These are phyloP conservation scores for Solanum chacoense DNA, from an alignment of 305 asterid species.

Conservation along the genomic window DNA sequence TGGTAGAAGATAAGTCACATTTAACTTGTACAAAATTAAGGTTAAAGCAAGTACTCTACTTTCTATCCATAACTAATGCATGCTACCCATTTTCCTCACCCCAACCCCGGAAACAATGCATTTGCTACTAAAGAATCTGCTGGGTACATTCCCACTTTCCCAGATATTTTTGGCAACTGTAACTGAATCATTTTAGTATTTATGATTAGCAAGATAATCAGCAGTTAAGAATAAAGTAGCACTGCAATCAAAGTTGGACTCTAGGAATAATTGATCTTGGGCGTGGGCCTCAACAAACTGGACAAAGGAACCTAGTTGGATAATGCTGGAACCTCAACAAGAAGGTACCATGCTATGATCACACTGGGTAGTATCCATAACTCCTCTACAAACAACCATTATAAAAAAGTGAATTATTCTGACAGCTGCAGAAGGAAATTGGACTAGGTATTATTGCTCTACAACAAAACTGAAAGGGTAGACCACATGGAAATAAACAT, in stretches of 20 bases:
- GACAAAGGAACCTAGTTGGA: not conserved
- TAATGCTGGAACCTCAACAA: not conserved
- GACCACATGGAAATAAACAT: not conserved
- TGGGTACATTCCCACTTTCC: not conserved
- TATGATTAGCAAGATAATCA: not conserved
- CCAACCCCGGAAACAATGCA: not conserved
- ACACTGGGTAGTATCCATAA: not conserved
- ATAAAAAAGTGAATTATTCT: not conserved
- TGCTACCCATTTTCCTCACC: not conserved
- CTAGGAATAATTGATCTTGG: not conserved
- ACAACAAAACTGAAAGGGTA: not conserved
- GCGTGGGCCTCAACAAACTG: not conserved
- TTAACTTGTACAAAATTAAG: not conserved
- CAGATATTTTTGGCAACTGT: not conserved
- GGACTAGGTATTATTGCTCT: not conserved
- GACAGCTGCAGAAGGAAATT: not conserved
- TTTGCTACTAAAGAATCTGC: not conserved
- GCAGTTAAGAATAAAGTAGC: not conserved
- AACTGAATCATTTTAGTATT: not conserved
- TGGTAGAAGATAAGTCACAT: not conserved
- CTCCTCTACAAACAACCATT: not conserved
- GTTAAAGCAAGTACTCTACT: not conserved
- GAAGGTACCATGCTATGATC: not conserved
- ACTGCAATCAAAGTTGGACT: not conserved
- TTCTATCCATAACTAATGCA: not conserved